These are phyloP conservation scores for Trichoderma atrobrunneum DNA, from an alignment of 2,329 filamentous ascomycete genomes.

Conservation along the genomic window DNA sequence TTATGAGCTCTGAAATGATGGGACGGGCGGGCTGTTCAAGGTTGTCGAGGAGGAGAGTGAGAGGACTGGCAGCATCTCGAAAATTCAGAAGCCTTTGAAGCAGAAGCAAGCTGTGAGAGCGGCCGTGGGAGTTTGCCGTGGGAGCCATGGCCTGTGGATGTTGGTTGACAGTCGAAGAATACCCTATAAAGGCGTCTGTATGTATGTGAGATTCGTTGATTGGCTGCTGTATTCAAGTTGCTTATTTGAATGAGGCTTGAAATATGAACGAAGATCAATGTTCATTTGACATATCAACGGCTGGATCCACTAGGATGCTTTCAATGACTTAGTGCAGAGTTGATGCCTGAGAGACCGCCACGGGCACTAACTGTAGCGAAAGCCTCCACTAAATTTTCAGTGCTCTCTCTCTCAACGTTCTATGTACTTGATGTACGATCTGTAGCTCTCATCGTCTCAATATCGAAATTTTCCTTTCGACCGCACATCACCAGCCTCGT, in stretches of 20 bases:
- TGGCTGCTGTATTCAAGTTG: background rate
- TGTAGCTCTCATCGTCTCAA: background rate
- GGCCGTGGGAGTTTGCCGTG: conserved; percentile 61
- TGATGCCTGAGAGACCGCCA: background rate
- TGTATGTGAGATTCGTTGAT: background rate
- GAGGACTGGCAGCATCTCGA: conserved; percentile 75
- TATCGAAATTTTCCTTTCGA: background rate
- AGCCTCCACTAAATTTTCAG: conserved; percentile 2
- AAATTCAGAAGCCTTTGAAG: conserved; percentile 79
- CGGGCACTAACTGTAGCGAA: background rate
- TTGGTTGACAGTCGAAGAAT: fast-evolving
- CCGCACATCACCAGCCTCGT: background rate
- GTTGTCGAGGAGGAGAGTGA: conserved; percentile 82
- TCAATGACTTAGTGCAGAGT: background rate
- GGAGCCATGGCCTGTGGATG: conserved; percentile 47
- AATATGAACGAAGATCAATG: background rate
- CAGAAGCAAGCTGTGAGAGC: conserved; percentile 80
- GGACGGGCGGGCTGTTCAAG: conserved; percentile 76
- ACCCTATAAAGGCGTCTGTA: background rate
- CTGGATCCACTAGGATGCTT: background rate
- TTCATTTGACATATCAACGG: background rate
- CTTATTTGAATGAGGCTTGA: background rate
- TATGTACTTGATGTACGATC: background rate
- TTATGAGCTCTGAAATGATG: conserved; percentile 69
- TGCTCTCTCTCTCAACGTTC: background rate